Percentiles rank a stretch among this genome's conserved stretches.
Conservation (phyloP, 805 yeast genomes). For the Yueomyces sinensis region DNA sequence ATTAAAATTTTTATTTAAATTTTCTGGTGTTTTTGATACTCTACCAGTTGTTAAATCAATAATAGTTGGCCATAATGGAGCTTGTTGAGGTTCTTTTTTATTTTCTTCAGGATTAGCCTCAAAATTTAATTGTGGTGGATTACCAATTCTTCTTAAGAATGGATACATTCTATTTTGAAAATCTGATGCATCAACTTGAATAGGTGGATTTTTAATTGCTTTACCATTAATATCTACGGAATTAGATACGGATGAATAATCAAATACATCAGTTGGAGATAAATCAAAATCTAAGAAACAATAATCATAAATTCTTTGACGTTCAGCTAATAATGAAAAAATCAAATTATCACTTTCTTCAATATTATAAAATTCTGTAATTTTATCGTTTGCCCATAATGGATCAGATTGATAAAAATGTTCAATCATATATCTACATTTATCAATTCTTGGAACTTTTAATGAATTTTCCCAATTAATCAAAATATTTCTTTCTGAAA, state of each 20-base stretch:
- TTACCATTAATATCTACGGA: constrained; percentile 1
- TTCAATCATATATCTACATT: constrained; percentile 13
- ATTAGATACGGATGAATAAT: neutral
- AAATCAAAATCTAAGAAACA: constrained; percentile 15
- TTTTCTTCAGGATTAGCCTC: neutral
- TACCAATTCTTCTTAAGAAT: constrained; percentile 6
- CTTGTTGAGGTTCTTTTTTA: too few relatives aligned
- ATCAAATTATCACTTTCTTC: constrained; percentile 12
- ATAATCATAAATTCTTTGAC: constrained; percentile 17
- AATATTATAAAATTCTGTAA: constrained; percentile 5
- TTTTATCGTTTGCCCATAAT: constrained; percentile 12
- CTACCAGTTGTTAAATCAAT: constrained; percentile 4
- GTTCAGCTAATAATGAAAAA: constrained; percentile 12
- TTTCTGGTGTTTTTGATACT: constrained; percentile 3
- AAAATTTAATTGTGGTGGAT: constrained; percentile 1
- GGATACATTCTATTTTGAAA: constrained; percentile 17
- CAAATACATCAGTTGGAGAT: constrained; percentile 6
- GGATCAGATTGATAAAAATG: constrained; percentile 8
- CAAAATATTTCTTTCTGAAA: neutral
- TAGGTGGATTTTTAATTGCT: neutral
- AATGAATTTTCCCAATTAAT: neutral
- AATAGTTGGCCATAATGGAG: constrained; percentile 14
- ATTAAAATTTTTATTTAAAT: constrained; percentile 5
- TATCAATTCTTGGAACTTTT: constrained; percentile 1
- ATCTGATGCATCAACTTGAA: constrained; percentile 4